phyloP scores from a whole-genome alignment of 371 early-diverging fungal genomes.

The Mucor ambiguus region DNA sequence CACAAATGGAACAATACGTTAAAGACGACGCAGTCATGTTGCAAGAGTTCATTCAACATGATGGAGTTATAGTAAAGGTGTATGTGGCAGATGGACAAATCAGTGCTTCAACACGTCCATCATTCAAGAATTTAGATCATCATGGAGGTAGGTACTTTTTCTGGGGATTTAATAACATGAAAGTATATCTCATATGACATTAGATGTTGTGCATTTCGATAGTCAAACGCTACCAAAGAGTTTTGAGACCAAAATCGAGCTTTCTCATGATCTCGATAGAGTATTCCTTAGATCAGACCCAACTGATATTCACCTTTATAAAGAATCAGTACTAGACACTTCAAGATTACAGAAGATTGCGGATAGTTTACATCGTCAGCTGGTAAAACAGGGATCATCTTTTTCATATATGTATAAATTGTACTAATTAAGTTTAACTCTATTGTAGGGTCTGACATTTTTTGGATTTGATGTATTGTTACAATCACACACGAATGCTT shows the following conservation, averaged over 20 bases:
- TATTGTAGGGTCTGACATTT: conserved; percentile 44
- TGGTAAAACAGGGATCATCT: conserved; percentile 26
- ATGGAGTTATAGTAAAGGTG: conserved; percentile 51
- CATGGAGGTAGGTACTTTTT: conserved; percentile 20
- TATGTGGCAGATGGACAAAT: conserved; percentile 49
- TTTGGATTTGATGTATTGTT: conserved; percentile 55
- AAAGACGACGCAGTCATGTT: conserved; percentile 39
- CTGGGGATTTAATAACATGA: not conserved
- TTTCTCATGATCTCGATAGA: conserved; percentile 30
- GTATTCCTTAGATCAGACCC: conserved; percentile 26
- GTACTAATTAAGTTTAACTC: conserved; percentile 4
- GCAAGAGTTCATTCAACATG: conserved; percentile 55
- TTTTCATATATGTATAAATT: not conserved
- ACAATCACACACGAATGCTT: conserved; percentile 31
- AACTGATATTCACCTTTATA: conserved; percentile 20
- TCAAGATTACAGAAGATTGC: conserved; percentile 38
- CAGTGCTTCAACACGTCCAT: conserved; percentile 42
- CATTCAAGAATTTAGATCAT: conserved; percentile 39
- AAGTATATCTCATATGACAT: not conserved
- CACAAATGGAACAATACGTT: conserved; percentile 18
- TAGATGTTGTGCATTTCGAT: conserved; percentile 42
- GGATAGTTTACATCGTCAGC: conserved; percentile 29
- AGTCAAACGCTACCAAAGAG: conserved; percentile 52
- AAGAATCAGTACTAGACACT: conserved; percentile 31
- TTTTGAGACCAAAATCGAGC: conserved; percentile 26